Evolutionary conservation across 2,329 filamentous ascomycete genomes (phyloP), one percentile per base, ranked within the genome.

Genomic region (Sporothrix globosa): DNA sequence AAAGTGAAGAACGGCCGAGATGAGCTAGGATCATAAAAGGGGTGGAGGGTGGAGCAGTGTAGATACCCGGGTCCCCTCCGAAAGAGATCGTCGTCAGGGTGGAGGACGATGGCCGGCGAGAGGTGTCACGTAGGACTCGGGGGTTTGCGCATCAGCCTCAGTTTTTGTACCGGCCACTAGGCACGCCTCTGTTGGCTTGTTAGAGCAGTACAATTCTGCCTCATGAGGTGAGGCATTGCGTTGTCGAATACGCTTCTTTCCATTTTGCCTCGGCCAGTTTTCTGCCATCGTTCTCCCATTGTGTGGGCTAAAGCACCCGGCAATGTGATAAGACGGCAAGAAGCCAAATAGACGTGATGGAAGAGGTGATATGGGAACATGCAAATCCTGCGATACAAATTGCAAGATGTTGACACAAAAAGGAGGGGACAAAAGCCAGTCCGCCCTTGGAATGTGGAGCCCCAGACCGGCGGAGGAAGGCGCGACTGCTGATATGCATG

Each of bases 401-500:
- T 63, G 39, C 21, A 46, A 13, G 58, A 63, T 63, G 58, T 21
- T 27, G 58, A 39, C 39, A 46, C 44, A 46, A 46, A 24, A 34
- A 14, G 6, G n/a, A 11, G 13, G 10, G 39, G 34, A 34, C 6
- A 34, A 44, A 24, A 46, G 10, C 39, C 58, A 46, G 58, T 44
- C 58, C 21, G 58, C 39, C 58, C 11, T 46, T 63, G 39, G 58
- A 63, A 27, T 44, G 11, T 39, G 39, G 58, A 46, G 58, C 46
- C 58, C 27, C 58, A 46, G 58, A 63, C 58, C n/a, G 30, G 30
- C 53, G 11, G 27, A 46, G 58, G 58, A 61, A 63, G 39, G 58
- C 39, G 27, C 58, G 39, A 21, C 58, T 13, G 56, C 56, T 24
- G 56, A 24, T 44, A 17, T 65, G 24, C 41, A 48, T n/a, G 21